These are phyloP conservation scores for Fraxinus latifolia DNA, from an alignment of 305 asterid species.

Conservation along the genomic window DNA sequence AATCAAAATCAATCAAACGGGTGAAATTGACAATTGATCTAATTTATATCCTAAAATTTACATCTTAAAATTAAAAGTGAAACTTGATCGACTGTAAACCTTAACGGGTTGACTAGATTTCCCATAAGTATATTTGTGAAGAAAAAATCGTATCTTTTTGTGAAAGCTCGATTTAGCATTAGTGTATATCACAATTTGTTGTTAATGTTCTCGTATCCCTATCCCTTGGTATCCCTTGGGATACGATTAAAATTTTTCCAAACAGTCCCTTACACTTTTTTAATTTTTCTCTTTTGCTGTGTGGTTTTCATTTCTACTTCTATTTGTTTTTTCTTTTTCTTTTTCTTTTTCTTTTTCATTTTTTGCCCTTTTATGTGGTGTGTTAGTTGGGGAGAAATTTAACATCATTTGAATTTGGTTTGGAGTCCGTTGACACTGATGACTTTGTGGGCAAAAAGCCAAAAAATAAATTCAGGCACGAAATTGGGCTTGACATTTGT, in stretches of 20 bases:
- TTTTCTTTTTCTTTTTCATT: not conserved
- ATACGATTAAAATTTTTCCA: not conserved
- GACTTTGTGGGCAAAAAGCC: not conserved
- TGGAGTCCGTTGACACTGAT: constrained; percentile 37
- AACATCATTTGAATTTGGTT: constrained; percentile 30
- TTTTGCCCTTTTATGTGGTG: not conserved
- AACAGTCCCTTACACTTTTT: not conserved
- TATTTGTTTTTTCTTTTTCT: not conserved
- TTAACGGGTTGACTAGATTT: not conserved
- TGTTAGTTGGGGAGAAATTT: not conserved
- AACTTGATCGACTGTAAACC: not conserved
- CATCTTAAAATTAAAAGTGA: not conserved
- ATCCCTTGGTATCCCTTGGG: not conserved
- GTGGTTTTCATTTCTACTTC: not conserved
- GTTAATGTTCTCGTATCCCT: not conserved
- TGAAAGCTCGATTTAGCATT: not conserved
- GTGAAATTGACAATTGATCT: not conserved
- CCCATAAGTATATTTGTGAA: not conserved
- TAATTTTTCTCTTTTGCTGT: not conserved
- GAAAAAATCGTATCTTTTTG: not conserved
- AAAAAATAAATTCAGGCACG: not conserved
- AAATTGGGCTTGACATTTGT: constrained; percentile 8
- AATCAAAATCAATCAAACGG: not conserved
- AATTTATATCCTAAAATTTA: not conserved
- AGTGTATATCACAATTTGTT: not conserved